Conservation (phyloP, 2,329 filamentous ascomycete genomes). For the Pleomassaria siparia region DNA sequence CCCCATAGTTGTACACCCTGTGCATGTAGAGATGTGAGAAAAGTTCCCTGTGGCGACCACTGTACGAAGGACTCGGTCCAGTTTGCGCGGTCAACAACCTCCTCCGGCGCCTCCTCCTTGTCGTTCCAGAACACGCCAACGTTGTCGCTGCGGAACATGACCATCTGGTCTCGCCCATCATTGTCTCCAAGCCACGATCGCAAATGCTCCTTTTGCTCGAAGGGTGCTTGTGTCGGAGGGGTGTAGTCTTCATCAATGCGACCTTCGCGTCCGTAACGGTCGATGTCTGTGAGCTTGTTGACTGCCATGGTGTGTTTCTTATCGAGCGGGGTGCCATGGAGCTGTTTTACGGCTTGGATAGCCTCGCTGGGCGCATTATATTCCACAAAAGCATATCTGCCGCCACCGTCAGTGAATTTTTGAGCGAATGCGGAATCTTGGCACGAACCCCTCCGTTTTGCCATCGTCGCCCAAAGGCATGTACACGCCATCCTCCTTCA, state of each 20-base stretch:
- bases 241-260: slow-evolving; percentile 89
- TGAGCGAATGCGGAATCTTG: slow-evolving; percentile 1
- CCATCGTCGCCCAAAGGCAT: slow-evolving; percentile 92
- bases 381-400: slow-evolving; percentile 94
- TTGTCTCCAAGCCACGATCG: slow-evolving; percentile 90
- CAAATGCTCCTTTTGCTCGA: slow-evolving; percentile 90
- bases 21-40: slow-evolving; percentile 88
- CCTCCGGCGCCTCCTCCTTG: slow-evolving; percentile 86
- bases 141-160: slow-evolving; percentile 87
- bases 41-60: slow-evolving; percentile 96
- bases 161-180: slow-evolving; percentile 91
- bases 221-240: slow-evolving; percentile 77
- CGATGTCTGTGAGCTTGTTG: slow-evolving; percentile 98
- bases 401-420: slow-evolving; percentile 19
- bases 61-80: slow-evolving; percentile 99
- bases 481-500: slow-evolving; percentile 81
- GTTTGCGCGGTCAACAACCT: slow-evolving; percentile 85
- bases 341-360: slow-evolving; percentile 81
- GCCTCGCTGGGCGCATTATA: slow-evolving; percentile 91
- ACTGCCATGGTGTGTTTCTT: slow-evolving; percentile 95
- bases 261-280: slow-evolving; percentile 92
- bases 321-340: slow-evolving; percentile 85
- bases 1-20: slow-evolving; percentile 98
- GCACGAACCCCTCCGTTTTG: slow-evolving; percentile 75
- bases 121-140: slow-evolving; percentile 99